Evolutionary conservation across 2,329 filamentous ascomycete species (phyloP).

Genomic region (Pseudocercospora fijiensis): DNA sequence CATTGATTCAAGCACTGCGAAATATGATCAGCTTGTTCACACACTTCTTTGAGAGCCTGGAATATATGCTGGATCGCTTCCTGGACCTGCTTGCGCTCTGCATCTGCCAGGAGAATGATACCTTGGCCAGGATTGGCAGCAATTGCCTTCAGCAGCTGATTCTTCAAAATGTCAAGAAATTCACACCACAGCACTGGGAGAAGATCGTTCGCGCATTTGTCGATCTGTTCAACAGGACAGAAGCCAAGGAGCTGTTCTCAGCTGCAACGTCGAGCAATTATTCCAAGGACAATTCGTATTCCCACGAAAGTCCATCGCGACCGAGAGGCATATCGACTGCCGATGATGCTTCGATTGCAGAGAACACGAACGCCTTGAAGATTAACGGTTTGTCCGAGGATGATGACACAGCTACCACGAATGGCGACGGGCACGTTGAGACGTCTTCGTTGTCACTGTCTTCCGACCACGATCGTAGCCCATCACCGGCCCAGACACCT

Average conservation of each 20-base stretch:
- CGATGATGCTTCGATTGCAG: conserved; percentile 17
- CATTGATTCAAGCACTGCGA: conserved; percentile 96
- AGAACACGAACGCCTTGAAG: conserved; percentile 42
- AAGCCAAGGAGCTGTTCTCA: conserved; percentile 91
- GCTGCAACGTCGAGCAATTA: conserved; percentile 57
- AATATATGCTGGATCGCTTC: conserved; percentile 98
- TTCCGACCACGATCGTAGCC: conserved; percentile 20
- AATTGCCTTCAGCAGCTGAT: conserved; percentile 98
- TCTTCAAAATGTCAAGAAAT: conserved; percentile 92
- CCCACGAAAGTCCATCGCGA: conserved; percentile 25
- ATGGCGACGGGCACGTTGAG: conserved; percentile 23
- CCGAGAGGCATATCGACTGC: conserved; percentile 16
- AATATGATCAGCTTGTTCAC: conserved; percentile 99
- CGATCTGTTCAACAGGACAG: conserved; percentile 90
- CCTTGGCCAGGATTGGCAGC: conserved; percentile 93
- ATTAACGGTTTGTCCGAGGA: conserved; percentile 41
- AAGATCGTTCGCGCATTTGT: conserved; percentile 96
- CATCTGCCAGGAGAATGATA: conserved; percentile 99
- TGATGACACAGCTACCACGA: conserved; percentile 20
- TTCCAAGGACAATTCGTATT: conserved; percentile 27
- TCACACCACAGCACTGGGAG: conserved; percentile 81
- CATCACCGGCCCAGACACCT: conserved; percentile 17
- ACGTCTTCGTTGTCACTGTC: conserved; percentile 23
- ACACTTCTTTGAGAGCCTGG: conserved; percentile 92
- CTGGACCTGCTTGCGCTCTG: conserved; percentile 90